phyloP scores from a whole-genome alignment of 805 yeast species.

The Schizosaccharomyces osmophilus region DNA sequence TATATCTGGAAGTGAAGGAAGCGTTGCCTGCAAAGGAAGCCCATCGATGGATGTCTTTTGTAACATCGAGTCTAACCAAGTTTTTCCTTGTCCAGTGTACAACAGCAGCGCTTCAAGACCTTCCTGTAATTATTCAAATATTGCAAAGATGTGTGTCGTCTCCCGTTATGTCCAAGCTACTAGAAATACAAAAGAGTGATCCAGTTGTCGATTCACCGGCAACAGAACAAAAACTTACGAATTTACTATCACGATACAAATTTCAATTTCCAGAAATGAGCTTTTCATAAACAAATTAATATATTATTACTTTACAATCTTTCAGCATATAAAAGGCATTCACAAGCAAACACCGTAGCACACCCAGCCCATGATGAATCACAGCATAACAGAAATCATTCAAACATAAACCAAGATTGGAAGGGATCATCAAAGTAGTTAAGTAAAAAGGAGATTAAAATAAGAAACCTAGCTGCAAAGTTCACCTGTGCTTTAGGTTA shows the following conservation, averaged over 20 bases:
- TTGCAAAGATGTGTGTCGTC: not conserved
- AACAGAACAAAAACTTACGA: not conserved
- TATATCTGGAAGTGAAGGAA: not conserved
- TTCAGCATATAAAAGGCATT: not conserved
- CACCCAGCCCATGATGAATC: too few species aligned
- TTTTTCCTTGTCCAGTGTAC: not conserved
- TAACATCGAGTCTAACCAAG: not conserved
- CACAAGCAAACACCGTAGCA: not conserved
- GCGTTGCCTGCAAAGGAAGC: not conserved
- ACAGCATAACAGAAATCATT: too few species aligned
- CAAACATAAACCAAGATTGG: too few species aligned
- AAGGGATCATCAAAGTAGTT: too few species aligned
- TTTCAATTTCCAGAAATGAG: not conserved
- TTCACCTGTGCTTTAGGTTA: too few species aligned
- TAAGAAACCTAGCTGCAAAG: too few species aligned
- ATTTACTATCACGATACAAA: not conserved
- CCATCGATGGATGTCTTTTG: not conserved
- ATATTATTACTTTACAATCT: not conserved
- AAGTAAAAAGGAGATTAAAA: too few species aligned
- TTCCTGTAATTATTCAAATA: not conserved
- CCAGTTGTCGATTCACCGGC: not conserved
- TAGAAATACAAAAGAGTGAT: not conserved
- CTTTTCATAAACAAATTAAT: not conserved
- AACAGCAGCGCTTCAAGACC: not conserved
- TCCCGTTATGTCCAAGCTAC: not conserved